phyloP scores from a whole-genome alignment of 306 rosid species.

The Erythrophleum fordii region DNA sequence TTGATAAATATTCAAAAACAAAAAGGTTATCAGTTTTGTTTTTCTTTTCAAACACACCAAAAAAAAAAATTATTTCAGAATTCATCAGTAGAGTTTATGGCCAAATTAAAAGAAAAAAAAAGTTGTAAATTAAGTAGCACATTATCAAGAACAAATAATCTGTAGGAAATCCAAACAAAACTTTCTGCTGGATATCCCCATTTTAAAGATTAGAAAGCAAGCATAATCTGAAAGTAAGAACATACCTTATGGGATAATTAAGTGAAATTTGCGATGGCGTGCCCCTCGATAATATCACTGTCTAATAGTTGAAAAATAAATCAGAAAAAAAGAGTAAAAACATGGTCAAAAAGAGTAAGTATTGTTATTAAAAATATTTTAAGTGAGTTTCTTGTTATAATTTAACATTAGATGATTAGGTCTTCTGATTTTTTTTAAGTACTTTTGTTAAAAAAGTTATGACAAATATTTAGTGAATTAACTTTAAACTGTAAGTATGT shows the following conservation, averaged over 20 bases:
- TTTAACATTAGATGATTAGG: no score
- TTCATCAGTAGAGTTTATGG: neutral
- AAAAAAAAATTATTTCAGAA: neutral
- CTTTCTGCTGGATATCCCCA: neutral
- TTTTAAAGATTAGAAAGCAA: neutral
- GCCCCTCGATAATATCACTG: constrained; percentile 60
- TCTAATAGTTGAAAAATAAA: constrained; percentile 37
- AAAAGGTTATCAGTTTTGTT: neutral
- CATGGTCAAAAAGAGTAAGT: neutral
- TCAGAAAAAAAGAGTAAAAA: neutral
- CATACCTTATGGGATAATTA: constrained; percentile 71
- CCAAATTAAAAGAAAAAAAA: no score
- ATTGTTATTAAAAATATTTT: no score
- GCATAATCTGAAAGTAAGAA: neutral
- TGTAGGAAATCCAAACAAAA: no score
- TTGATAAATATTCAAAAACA: constrained; percentile 1
- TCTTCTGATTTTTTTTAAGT: no score
- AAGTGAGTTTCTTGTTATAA: no score
- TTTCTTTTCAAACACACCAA: no score
- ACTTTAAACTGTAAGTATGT: neutral
- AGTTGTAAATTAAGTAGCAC: no score
- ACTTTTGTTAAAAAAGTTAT: no score
- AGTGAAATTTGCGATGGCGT: constrained; percentile 73
- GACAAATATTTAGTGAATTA: no score
- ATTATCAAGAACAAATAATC: no score